Conservation (phyloP, 2,329 filamentous ascomycete genomes). For the Cordyceps pruinosa region DNA sequence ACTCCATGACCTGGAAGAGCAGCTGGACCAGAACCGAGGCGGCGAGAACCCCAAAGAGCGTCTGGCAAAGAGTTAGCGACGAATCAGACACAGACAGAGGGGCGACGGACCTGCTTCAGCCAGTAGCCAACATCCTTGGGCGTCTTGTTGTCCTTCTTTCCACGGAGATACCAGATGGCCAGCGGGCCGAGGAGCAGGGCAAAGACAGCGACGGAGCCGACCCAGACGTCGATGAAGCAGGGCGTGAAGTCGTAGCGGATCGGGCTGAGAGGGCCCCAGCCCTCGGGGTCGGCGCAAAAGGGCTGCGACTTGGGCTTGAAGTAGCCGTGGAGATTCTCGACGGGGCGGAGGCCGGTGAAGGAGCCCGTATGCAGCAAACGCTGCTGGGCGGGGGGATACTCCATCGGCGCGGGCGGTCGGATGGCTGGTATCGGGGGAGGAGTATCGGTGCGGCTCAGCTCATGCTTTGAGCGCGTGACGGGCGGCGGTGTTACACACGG, state of each 20-base stretch:
- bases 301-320: conserved; percentile 63
- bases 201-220: conserved; percentile 69
- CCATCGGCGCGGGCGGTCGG: conserved; percentile 2
- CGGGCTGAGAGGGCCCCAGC: conserved; percentile 89
- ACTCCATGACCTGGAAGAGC: conserved; percentile 56
- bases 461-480: neutral
- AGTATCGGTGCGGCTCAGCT: neutral
- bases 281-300: conserved; percentile 82
- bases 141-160: conserved; percentile 37
- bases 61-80: conserved; percentile 25
- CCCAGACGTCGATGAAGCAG: conserved; percentile 91
- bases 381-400: conserved; percentile 32
- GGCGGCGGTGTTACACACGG: neutral
- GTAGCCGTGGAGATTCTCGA: conserved; percentile 44
- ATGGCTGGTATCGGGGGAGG: neutral
- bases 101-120: conserved; percentile 66
- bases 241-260: conserved; percentile 90
- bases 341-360: conserved; percentile 50
- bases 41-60: conserved; percentile 60
- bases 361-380: conserved; percentile 51
- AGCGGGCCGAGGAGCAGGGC: conserved; percentile 70
- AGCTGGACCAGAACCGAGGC: conserved; percentile 65
- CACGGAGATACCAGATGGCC: conserved; percentile 66
- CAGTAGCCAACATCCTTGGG: conserved; percentile 86
- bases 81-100: neutral